These are phyloP conservation scores for Cystobasidium ongulense DNA, from an alignment of 768 basidiomycete species.

Conservation along the genomic window DNA sequence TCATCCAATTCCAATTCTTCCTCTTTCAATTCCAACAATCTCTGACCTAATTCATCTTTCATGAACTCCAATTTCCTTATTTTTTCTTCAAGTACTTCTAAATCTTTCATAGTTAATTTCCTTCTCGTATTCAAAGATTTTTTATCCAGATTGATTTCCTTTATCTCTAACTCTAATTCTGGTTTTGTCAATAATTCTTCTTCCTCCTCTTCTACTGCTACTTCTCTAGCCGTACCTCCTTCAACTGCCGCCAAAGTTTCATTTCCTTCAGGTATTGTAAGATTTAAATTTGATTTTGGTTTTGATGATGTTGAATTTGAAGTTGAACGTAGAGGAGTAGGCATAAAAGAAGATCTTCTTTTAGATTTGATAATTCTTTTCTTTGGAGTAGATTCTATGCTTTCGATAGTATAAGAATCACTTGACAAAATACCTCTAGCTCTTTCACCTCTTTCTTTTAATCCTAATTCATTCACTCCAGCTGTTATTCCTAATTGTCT, in stretches of 20 bases:
- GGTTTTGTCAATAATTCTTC: constrained; percentile 16
- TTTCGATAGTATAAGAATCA: constrained; percentile 7
- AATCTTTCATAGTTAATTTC: constrained; percentile 73
- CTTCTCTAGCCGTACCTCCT: background rate
- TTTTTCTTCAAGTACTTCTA: constrained; percentile 78
- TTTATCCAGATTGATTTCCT: constrained; percentile 83
- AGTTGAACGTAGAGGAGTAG: constrained; percentile 9
- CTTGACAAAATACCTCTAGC: constrained; percentile 13
- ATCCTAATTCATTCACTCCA: constrained; percentile 10
- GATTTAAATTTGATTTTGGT: background rate
- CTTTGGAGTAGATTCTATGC: constrained; percentile 20
- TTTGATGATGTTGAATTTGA: background rate
- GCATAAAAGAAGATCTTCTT: constrained; percentile 5
- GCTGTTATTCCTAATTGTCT: constrained; percentile 13
- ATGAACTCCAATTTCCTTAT: constrained; percentile 76
- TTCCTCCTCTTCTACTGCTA: background rate
- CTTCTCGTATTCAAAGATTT: constrained; percentile 81
- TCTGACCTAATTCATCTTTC: constrained; percentile 66
- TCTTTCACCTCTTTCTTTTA: constrained; percentile 20
- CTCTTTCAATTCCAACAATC: constrained; percentile 60
- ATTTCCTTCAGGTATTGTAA: background rate
- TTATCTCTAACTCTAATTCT: constrained; percentile 71
- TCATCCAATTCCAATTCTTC: constrained; percentile 33
- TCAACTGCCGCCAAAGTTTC: too few species aligned
- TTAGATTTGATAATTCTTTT: constrained; percentile 9